Base-by-base conservation (phyloP, 371 early-diverging fungal species). In the Mucor saturninus region DNA sequence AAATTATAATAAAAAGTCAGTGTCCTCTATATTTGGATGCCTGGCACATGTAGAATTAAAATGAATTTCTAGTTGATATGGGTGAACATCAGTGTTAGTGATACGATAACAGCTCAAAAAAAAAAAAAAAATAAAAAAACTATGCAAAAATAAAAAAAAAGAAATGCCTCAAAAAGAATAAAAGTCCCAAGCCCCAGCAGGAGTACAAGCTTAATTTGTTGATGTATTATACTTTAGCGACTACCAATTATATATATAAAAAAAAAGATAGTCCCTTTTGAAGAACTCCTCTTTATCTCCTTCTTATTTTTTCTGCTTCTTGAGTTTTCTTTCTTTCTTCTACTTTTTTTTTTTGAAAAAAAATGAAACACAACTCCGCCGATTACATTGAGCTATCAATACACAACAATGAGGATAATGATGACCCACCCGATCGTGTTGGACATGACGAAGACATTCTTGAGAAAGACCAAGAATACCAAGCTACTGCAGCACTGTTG, bases 381-480 rank as follows among this genome's bases (percentile, higher is more conserved):
- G 72, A 72, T n/a, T 72, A 72, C 59, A 68, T 67, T 54, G 72
- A 72, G 39, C 42, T 72, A 54, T 51, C 68, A 57, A 59, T 58
- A 59, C 64, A 60, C 40, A 38, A 58, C 9, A 57, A 57, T 31
- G 62, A 72, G 30, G 72, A 68, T 4, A 61, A 53, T n/a, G 65
- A 69, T 42, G 66, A 61, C 4, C 62, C 65, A 56, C 64, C 64
- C 7, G 68, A 61, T 62, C 54, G 11, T 42, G 29, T 43, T 39
- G 35, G 53, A 32, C 62, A 67, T n/a, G 45, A 54, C 11, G 38
- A 58, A 37, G 48, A 55, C 11, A 28, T 56, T 38, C 56, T 51
- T 45, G 39, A 45, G 21, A 43, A 45, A 30, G 21, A 50, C 29
- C 35, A 53, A 40, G 45, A 48, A 14, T 45, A 56, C 40, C 15